Evolutionary conservation across 1,284 basidiomycete species (phyloP), one percentile per base, ranked within the genome.

Genomic region (Abortiporus biennis): DNA sequence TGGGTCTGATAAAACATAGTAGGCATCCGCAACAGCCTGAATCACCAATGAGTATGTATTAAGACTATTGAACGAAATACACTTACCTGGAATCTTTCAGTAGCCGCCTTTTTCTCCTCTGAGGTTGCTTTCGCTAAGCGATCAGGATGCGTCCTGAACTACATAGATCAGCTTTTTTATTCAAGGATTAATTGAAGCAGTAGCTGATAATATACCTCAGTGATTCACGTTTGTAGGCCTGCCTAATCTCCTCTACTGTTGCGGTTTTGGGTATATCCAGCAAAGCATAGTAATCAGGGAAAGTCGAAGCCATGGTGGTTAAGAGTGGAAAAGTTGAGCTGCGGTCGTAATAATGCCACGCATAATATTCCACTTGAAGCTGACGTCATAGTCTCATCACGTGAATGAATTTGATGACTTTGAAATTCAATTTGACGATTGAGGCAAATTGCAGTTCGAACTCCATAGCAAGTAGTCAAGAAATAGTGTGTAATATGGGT

Each of bases 11-110:
- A 98, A 78, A 6, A 96, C 89, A 61, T 93, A 98, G 68, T 97
- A 97, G 8, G 94, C 94, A 66, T 98, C 93, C 38, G 94, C 92
- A 47, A 97, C 84, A 11, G 83, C 81, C 86, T 91, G 57, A 9
- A 12, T 0, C n/a, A n/a, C n/a, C 8, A 15, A 5, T 21, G 21
- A 38, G 25, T 11, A 33, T n/a, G n/a, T n/a, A n/a, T 9, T 6
- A 22, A 2, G 6, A 21, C 9, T 33, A 6, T 12, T 23, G 11
- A 31, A 27, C 9, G 6, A 16, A 4, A 33, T 33, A 19, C 17
- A 36, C 50, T n/a, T 48, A 80, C 80, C 66, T 90, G 88, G 59
- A 94, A 94, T 42, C 74, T 72, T 63, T 91, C 89, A 1, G 92
- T 94, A 0, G 89, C 83, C 17, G 60, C 64, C 51, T 77, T 77